These are phyloP conservation scores for Aegilops bicornis DNA, from an alignment of 176 grass and related monocot genomes.

Conservation along the genomic window DNA sequence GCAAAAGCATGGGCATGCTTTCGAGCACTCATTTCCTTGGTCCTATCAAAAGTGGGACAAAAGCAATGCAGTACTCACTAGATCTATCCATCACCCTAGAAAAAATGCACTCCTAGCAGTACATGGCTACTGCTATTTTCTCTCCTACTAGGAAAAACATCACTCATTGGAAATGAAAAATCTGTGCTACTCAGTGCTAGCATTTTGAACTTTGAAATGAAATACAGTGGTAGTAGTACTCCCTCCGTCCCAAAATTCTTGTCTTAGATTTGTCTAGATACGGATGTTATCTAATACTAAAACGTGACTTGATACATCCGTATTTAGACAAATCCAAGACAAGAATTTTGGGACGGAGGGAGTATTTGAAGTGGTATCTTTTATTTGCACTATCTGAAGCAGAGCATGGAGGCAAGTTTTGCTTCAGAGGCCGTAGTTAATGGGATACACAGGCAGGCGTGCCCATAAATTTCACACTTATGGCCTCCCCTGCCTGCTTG, in stretches of 20 bases:
- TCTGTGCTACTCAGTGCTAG: too few relatives aligned
- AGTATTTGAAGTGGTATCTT: too few relatives aligned
- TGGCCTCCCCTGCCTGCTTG: slow-evolving; percentile 29
- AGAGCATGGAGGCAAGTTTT: slow-evolving; percentile 5
- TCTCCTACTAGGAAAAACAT: neutral
- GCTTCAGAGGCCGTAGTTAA: slow-evolving; percentile 31
- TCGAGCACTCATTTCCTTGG: slow-evolving; percentile 38
- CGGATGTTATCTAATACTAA: too few relatives aligned
- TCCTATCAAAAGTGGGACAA: slow-evolving; percentile 57
- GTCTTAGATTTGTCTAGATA: too few relatives aligned
- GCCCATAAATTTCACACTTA: slow-evolving; percentile 53
- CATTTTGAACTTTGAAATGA: neutral
- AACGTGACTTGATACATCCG: too few relatives aligned
- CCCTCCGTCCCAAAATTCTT: too few relatives aligned
- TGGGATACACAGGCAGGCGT: neutral
- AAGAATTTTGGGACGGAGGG: too few relatives aligned
- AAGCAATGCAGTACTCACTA: slow-evolving; percentile 28
- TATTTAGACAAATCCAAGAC: too few relatives aligned
- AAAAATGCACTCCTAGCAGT: neutral
- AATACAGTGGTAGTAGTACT: too few relatives aligned
- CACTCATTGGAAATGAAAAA: neutral
- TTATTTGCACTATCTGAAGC: too few relatives aligned
- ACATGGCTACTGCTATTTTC: neutral
- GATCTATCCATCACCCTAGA: slow-evolving; percentile 30
- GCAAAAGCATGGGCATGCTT: slow-evolving; percentile 49